Conservation (phyloP, 371 early-diverging fungal genomes). For the Actinomortierella ambigua region DNA sequence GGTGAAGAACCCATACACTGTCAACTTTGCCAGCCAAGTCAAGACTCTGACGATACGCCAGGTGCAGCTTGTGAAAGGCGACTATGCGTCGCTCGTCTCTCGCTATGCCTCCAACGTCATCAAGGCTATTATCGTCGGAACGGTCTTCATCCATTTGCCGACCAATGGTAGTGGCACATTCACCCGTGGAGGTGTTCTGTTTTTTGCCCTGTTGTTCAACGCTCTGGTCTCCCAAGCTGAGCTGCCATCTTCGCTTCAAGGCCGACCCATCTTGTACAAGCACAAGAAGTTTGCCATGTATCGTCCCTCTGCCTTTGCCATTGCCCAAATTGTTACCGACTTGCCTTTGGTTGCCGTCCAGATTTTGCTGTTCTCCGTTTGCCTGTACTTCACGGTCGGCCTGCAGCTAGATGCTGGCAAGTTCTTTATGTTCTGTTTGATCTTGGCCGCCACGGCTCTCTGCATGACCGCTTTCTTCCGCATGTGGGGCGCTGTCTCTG, state of each 20-base stretch:
- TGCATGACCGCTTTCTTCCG: slow-evolving; percentile 65
- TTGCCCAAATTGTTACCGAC: slow-evolving; percentile 58
- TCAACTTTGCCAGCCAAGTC: slow-evolving; percentile 67
- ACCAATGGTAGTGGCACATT: slow-evolving; percentile 60
- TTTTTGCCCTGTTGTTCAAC: slow-evolving; percentile 57
- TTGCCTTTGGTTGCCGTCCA: slow-evolving; percentile 53
- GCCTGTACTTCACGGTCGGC: slow-evolving; percentile 68
- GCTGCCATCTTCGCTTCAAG: slow-evolving; percentile 54
- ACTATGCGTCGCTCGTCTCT: slow-evolving; percentile 54
- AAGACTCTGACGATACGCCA: slow-evolving; percentile 65
- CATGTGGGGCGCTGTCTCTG: slow-evolving; percentile 53
- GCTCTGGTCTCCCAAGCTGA: slow-evolving; percentile 58
- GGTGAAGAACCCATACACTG: slow-evolving; percentile 59
- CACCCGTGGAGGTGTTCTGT: slow-evolving; percentile 73
- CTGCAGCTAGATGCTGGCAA: slow-evolving; percentile 55
- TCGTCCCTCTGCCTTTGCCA: slow-evolving; percentile 60
- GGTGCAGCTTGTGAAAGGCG: slow-evolving; percentile 58
- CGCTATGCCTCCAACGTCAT: slow-evolving; percentile 61
- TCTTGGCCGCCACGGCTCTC: slow-evolving; percentile 51
- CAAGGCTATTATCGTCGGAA: slow-evolving; percentile 73
- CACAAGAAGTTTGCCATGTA: slow-evolving; percentile 67
- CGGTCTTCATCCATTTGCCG: slow-evolving; percentile 66
- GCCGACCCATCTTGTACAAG: slow-evolving; percentile 64
- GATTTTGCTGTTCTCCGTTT: slow-evolving; percentile 54
- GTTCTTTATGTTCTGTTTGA: slow-evolving; percentile 57